Evolutionary conservation across 2,329 filamentous ascomycete species (phyloP).

Genomic region (Pyrenochaeta sp.): DNA sequence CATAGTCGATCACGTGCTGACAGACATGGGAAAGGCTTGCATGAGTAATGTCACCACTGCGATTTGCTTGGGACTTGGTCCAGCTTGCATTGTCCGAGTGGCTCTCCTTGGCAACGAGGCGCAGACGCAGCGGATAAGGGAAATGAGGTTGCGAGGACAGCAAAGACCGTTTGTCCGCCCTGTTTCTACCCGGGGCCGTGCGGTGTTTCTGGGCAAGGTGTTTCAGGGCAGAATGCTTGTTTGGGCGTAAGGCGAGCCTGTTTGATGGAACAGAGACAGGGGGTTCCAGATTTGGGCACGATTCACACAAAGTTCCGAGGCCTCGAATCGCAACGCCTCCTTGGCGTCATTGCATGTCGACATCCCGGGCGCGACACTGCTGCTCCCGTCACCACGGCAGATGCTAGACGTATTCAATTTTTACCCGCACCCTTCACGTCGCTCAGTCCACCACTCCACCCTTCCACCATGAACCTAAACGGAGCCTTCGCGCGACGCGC

Average conservation of each 20-base stretch:
- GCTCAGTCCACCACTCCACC: slow-evolving; percentile 3
- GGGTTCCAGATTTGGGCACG: neutral
- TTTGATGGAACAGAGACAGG: slow-evolving; percentile 1
- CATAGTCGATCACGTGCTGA: neutral
- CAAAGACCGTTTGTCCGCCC: neutral
- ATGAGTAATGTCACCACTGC: neutral
- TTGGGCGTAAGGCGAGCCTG: neutral
- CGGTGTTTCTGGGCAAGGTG: neutral
- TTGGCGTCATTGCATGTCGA: slow-evolving; percentile 2
- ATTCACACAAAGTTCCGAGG: neutral
- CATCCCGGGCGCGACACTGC: neutral
- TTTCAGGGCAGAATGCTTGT: slow-evolving; percentile 4
- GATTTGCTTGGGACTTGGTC: neutral
- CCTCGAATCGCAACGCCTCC: neutral
- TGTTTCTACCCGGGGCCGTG: neutral
- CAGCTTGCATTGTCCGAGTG: neutral
- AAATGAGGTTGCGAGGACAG: neutral
- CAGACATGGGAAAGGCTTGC: neutral
- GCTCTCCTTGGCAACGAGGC: neutral
- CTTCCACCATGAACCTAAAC: slow-evolving; percentile 15
- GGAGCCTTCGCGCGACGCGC: slow-evolving; percentile 18
- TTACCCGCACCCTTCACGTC: neutral
- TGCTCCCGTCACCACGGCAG: neutral
- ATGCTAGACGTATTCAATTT: neutral
- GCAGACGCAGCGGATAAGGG: slow-evolving; percentile 1